These are phyloP conservation scores for Sicyos baderoa DNA, from an alignment of 306 rosid genomes.

Conservation along the genomic window DNA sequence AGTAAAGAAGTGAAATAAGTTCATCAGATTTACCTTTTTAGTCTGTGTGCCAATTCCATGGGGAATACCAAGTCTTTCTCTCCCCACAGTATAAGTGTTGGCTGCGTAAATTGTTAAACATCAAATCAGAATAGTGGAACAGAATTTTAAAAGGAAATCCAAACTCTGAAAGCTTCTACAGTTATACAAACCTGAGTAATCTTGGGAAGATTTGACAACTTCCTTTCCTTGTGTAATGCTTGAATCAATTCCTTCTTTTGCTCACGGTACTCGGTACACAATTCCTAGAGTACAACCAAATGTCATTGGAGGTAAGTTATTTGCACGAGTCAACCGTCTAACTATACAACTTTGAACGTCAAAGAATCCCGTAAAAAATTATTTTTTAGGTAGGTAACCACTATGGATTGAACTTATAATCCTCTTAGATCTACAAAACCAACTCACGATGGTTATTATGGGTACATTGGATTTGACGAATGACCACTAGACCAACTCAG, in stretches of 20 bases:
- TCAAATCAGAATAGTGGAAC: constrained; percentile 1
- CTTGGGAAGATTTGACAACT: constrained; percentile 66
- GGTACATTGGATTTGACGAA: too few species aligned
- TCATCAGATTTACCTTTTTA: constrained; percentile 42
- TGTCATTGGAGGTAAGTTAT: neutral
- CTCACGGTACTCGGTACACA: constrained; percentile 53
- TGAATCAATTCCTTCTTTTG: constrained; percentile 63
- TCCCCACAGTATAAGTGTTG: constrained; percentile 78
- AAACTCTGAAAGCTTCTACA: neutral
- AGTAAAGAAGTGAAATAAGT: neutral
- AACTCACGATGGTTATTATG: too few species aligned
- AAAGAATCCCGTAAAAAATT: too few species aligned
- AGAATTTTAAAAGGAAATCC: constrained; percentile 4
- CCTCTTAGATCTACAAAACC: too few species aligned
- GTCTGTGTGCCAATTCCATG: constrained; percentile 70
- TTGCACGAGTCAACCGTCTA: too few species aligned
- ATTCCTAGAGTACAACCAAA: constrained; percentile 41
- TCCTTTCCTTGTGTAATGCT: constrained; percentile 50
- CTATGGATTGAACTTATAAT: too few species aligned
- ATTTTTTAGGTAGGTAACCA: too few species aligned
- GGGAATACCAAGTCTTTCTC: constrained; percentile 76
- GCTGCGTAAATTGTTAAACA: constrained; percentile 39
- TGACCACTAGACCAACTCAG: too few species aligned
- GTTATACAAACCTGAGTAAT: constrained; percentile 49
- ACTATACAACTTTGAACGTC: too few species aligned